A percentile compares a stretch with the other conserved stretches of the same genome.
phyloP scores from a whole-genome alignment of 768 basidiomycete genomes.

The Mycena galericulata region DNA sequence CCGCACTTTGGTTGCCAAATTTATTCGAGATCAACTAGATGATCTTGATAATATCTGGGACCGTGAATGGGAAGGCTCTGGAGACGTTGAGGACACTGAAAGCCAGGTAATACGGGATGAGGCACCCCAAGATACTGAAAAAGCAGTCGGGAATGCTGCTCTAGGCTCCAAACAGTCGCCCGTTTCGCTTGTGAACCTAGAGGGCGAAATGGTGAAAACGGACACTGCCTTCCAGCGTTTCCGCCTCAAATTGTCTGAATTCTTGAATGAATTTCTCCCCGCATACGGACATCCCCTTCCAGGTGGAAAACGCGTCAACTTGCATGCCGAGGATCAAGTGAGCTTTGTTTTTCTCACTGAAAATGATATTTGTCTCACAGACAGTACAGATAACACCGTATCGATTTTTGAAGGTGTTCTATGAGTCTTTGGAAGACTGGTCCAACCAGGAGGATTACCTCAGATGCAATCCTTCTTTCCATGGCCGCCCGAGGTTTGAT shows the following conservation, averaged over 20 bases:
- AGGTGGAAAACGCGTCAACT: background rate
- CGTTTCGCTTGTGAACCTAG: background rate
- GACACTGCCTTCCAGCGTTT: background rate
- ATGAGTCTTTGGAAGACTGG: slow-evolving; percentile 33
- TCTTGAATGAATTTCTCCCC: background rate
- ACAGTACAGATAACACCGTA: slow-evolving; percentile 3
- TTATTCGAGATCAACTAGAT: background rate
- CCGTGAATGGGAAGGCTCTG: background rate
- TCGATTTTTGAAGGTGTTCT: slow-evolving; percentile 32
- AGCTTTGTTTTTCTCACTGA: background rate
- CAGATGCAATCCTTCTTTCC: slow-evolving; percentile 34
- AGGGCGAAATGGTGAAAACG: background rate
- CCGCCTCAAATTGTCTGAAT: background rate
- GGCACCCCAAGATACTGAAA: background rate
- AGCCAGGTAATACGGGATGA: background rate
- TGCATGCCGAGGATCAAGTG: background rate
- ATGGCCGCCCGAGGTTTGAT: slow-evolving; percentile 20
- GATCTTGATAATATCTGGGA: background rate
- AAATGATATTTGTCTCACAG: too few relatives aligned
- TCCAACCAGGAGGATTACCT: slow-evolving; percentile 28
- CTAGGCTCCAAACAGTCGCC: background rate
- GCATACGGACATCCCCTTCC: background rate
- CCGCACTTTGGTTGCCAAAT: background rate
- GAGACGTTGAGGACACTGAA: background rate
- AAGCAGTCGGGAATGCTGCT: background rate